These are phyloP conservation scores for Sequoiadendron giganteum DNA, from an alignment of 75 land plant species.

Conservation along the genomic window DNA sequence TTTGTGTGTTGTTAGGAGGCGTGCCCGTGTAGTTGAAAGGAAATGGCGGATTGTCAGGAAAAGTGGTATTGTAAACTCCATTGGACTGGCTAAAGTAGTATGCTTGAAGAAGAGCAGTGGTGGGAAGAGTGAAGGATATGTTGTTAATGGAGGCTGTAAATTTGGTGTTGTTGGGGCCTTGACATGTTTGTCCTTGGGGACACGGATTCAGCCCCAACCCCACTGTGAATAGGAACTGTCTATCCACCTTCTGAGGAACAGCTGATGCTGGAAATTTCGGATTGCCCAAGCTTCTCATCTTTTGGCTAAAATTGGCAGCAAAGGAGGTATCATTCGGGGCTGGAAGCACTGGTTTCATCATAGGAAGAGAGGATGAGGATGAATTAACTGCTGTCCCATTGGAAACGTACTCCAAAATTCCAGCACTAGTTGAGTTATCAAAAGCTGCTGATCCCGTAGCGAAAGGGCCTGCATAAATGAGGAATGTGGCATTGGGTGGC, in stretches of 20 bases:
- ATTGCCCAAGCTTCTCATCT: not conserved
- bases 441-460: too few relatives aligned
- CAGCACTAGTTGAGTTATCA: too few relatives aligned
- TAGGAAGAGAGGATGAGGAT: too few relatives aligned
- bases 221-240: conserved; percentile 43
- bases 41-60: conserved; percentile 26
- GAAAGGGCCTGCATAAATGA: too few relatives aligned
- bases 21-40: conserved; percentile 44
- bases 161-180: conserved; percentile 39
- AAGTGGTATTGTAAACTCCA: conserved; percentile 42
- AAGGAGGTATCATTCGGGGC: too few relatives aligned
- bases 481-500: too few relatives aligned
- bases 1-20: conserved; percentile 32
- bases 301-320: too few relatives aligned
- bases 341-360: too few relatives aligned
- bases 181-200: conserved; percentile 34
- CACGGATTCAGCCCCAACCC: conserved; percentile 43
- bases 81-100: conserved; percentile 22
- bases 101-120: conserved; percentile 35
- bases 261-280: conserved; percentile 19
- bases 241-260: conserved; percentile 37
- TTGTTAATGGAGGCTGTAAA: conserved; percentile 47
- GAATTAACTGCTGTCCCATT: too few relatives aligned
- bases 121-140: conserved; percentile 41
- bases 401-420: too few relatives aligned